These are phyloP conservation scores for Tetradesmus lagerheimii DNA, from an alignment of 139 green algal genomes.

Conservation along the genomic window DNA sequence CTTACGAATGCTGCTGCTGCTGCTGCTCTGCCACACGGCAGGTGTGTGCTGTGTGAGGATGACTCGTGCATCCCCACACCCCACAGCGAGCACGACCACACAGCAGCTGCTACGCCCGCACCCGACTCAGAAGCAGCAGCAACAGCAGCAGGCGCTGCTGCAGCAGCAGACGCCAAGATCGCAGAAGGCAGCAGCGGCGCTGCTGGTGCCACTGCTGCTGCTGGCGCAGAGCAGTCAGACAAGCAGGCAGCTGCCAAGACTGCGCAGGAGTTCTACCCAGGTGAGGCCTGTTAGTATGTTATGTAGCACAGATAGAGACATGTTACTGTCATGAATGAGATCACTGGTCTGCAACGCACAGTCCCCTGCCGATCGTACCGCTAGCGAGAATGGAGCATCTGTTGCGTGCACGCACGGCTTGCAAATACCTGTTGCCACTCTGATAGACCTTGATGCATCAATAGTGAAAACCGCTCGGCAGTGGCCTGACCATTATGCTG, in stretches of 20 bases:
- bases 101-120: not conserved
- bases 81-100: not conserved
- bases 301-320: no score
- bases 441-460: no score
- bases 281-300: not conserved
- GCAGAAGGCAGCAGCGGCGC: not conserved
- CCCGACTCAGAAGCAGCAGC: not conserved
- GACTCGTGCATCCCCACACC: not conserved
- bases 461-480: no score
- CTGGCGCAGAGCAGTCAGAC: not conserved
- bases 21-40: not conserved
- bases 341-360: no score
- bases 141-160: conserved; percentile 9
- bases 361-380: no score
- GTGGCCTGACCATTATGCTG: conserved; percentile 14
- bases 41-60: conserved; percentile 6
- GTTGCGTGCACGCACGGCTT: no score
- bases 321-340: no score
- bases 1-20: not conserved
- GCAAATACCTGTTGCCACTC: no score
- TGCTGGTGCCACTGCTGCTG: conserved; percentile 7
- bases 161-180: not conserved
- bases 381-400: no score
- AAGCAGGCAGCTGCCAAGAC: not conserved
- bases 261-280: not conserved